These are phyloP conservation scores for Coelastrella sp. DNA, from an alignment of 139 green algal species.

Conservation along the genomic window DNA sequence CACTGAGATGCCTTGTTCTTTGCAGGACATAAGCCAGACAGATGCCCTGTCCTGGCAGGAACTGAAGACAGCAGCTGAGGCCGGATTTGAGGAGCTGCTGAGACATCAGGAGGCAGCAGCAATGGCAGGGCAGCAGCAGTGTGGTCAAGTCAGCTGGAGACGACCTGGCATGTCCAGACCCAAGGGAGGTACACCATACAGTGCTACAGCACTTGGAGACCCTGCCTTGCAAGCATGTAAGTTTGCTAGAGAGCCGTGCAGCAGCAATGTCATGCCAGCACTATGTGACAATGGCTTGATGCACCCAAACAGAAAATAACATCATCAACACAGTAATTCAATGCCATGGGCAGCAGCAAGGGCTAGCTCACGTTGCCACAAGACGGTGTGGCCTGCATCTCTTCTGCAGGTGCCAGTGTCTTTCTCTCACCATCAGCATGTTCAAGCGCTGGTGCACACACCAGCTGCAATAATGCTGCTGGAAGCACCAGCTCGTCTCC, in stretches of 20 bases:
- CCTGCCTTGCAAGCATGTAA: neutral
- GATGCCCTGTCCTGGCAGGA: conserved; percentile 65
- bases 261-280: neutral
- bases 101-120: conserved; percentile 43
- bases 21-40: neutral
- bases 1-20: neutral
- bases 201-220: neutral
- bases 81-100: conserved; percentile 71
- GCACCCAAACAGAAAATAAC: too few species aligned
- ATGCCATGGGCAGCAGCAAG: too few species aligned
- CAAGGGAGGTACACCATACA: neutral
- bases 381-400: too few species aligned
- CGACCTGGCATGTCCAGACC: neutral
- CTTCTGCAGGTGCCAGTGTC: too few species aligned
- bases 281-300: too few species aligned
- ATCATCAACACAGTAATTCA: too few species aligned
- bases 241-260: neutral
- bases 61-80: conserved; percentile 67
- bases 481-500: neutral
- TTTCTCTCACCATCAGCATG: neutral
- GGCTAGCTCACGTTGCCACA: too few species aligned
- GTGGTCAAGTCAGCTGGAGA: neutral
- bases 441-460: neutral
- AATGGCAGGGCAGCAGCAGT: neutral
- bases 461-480: neutral